These are phyloP conservation scores for Schoenoplectus tabernaemontani DNA, from an alignment of 202 grass and related monocot genomes.

Conservation along the genomic window DNA sequence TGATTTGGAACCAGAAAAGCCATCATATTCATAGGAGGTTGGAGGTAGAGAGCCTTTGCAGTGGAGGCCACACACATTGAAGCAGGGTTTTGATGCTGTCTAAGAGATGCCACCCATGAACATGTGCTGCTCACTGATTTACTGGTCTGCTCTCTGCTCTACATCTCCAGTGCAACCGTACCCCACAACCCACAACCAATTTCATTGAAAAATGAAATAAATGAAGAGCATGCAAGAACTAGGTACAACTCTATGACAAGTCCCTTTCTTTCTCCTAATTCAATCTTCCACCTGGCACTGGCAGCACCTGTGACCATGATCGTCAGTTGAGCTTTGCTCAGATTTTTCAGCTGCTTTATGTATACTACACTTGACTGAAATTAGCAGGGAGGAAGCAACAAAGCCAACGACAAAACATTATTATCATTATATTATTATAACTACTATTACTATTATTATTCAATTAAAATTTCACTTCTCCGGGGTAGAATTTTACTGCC, in stretches of 20 bases:
- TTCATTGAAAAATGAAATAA: background rate
- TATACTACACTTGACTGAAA: too few species aligned
- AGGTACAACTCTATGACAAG: background rate
- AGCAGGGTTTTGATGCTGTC: constrained; percentile 9
- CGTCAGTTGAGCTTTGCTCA: too few species aligned
- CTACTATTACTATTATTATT: too few species aligned
- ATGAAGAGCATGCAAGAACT: background rate
- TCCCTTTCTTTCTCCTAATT: background rate
- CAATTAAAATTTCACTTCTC: too few species aligned
- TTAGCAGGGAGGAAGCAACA: too few species aligned
- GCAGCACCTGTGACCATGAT: too few species aligned
- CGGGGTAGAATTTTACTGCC: too few species aligned
- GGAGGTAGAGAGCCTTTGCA: background rate
- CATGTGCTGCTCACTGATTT: constrained; percentile 16
- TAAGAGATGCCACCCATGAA: constrained; percentile 8
- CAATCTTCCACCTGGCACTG: background rate
- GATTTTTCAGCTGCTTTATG: too few species aligned
- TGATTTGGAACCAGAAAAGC: background rate
- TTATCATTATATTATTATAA: too few species aligned
- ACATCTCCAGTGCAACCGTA: constrained; percentile 12
- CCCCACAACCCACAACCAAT: background rate
- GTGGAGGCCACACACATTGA: background rate
- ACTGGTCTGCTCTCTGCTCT: constrained; percentile 15
- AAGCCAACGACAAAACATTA: too few species aligned
- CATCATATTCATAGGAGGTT: background rate